These are phyloP conservation scores for Panaeolus papilionaceus DNA, from an alignment of 768 basidiomycete genomes.

Conservation along the genomic window DNA sequence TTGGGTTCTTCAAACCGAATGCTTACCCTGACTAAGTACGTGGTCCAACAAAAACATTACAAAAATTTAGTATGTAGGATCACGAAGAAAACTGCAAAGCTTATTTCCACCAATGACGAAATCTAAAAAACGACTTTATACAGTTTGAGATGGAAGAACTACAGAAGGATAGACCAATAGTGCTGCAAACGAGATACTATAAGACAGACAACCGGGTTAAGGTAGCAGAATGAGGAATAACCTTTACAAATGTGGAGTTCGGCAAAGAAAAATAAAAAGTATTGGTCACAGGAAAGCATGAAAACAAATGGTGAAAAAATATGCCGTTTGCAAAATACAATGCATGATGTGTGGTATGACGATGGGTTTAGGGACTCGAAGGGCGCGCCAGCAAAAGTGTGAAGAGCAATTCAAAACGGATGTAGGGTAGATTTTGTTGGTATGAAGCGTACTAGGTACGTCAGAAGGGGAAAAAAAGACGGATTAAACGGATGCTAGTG, in stretches of 20 bases:
- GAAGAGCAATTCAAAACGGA: slow-evolving; percentile 49
- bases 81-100: slow-evolving; percentile 16
- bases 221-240: slow-evolving; percentile 55
- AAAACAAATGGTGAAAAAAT: slow-evolving; percentile 60
- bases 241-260: slow-evolving; percentile 59
- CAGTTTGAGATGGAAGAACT: slow-evolving; percentile 65
- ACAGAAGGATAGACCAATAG: slow-evolving; percentile 75
- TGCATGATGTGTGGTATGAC: slow-evolving; percentile 53
- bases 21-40: not conserved
- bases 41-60: not conserved
- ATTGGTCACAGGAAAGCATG: slow-evolving; percentile 53
- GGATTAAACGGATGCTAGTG: slow-evolving; percentile 48
- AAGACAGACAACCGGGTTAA: slow-evolving; percentile 70
- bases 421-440: slow-evolving; percentile 46
- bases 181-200: slow-evolving; percentile 66
- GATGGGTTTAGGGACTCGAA: slow-evolving; percentile 43
- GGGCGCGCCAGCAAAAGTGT: slow-evolving; percentile 42
- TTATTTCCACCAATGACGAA: slow-evolving; percentile 27
- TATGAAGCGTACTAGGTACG: slow-evolving; percentile 34
- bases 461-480: slow-evolving; percentile 31
- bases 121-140: slow-evolving; percentile 61
- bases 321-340: slow-evolving; percentile 77
- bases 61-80: not conserved
- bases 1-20: no score
- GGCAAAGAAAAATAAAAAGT: slow-evolving; percentile 42